phyloP scores from a whole-genome alignment of 441 rosid species.

The Dalechampia spathulata region DNA sequence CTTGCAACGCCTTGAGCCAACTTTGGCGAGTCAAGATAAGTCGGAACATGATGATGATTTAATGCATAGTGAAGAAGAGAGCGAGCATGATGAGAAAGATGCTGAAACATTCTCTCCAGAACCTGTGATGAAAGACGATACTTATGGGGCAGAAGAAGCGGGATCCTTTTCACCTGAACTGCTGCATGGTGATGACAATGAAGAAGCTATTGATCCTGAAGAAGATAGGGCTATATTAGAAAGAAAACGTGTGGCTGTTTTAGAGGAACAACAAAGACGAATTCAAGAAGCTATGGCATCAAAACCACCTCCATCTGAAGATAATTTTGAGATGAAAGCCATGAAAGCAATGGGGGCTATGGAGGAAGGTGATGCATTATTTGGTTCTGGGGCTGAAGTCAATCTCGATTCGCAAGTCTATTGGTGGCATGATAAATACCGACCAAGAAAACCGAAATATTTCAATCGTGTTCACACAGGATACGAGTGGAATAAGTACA shows the following conservation, averaged over 20 bases:
- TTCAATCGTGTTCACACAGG: constrained; percentile 98
- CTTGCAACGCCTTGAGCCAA: constrained; percentile 73
- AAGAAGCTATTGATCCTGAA: constrained; percentile 90
- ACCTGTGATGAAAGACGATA: constrained; percentile 43
- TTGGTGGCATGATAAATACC: constrained; percentile 99
- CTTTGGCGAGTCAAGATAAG: constrained; percentile 40
- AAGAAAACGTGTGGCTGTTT: constrained; percentile 50
- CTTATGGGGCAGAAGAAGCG: constrained; percentile 50
- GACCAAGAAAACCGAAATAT: constrained; percentile 90
- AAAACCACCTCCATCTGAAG: constrained; percentile 59
- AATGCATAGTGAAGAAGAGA: constrained; percentile 40
- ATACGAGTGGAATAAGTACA: constrained; percentile 95
- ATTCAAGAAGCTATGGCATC: constrained; percentile 64
- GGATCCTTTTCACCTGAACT: constrained; percentile 92
- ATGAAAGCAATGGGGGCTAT: constrained; percentile 87
- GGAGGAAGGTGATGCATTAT: constrained; percentile 94
- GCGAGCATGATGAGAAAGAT: constrained; percentile 43
- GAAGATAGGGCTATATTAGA: constrained; percentile 85
- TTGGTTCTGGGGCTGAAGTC: constrained; percentile 90
- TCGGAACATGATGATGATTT: constrained; percentile 30
- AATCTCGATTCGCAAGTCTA: constrained; percentile 91
- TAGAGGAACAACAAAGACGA: constrained; percentile 70
- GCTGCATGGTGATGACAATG: constrained; percentile 73
- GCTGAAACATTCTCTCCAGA: constrained; percentile 59
- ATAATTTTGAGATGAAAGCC: constrained; percentile 83